phyloP scores from a whole-genome alignment of 331 rosid species.

The Phaseolus coccineus region DNA sequence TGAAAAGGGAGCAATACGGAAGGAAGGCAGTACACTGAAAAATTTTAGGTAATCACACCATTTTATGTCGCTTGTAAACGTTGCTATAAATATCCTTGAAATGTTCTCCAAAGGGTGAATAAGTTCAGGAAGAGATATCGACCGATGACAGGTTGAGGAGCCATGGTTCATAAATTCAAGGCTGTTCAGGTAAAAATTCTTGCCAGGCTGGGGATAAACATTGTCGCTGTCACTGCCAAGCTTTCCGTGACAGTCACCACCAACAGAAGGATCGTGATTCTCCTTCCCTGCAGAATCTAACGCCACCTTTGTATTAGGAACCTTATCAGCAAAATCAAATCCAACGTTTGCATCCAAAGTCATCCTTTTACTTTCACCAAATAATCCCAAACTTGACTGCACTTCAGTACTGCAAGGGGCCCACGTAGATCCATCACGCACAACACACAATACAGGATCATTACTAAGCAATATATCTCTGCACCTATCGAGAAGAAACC shows the following conservation, averaged over 20 bases:
- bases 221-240: constrained; percentile 23
- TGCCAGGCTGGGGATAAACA: constrained; percentile 63
- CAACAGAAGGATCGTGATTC: constrained; percentile 35
- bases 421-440: constrained; percentile 28
- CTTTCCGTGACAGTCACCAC: constrained; percentile 33
- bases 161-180: constrained; percentile 49
- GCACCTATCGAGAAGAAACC: constrained; percentile 56
- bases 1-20: constrained; percentile 2
- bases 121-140: constrained; percentile 70
- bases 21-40: constrained; percentile 37
- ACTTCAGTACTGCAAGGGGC: constrained; percentile 3
- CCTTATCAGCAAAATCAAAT: constrained; percentile 36
- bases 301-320: constrained; percentile 6
- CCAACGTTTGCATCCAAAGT: constrained; percentile 37
- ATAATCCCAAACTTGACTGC: constrained; percentile 37
- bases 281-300: constrained; percentile 40
- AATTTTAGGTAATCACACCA: constrained; percentile 56
- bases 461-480: constrained; percentile 60
- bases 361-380: constrained; percentile 37
- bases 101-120: constrained; percentile 72
- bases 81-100: constrained; percentile 73
- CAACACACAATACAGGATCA: constrained; percentile 61
- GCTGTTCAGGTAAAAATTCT: constrained; percentile 71
- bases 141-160: constrained; percentile 42
- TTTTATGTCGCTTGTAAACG: constrained; percentile 75